Conservation (phyloP, 208 protist species). For the Willaertia magna region DNA sequence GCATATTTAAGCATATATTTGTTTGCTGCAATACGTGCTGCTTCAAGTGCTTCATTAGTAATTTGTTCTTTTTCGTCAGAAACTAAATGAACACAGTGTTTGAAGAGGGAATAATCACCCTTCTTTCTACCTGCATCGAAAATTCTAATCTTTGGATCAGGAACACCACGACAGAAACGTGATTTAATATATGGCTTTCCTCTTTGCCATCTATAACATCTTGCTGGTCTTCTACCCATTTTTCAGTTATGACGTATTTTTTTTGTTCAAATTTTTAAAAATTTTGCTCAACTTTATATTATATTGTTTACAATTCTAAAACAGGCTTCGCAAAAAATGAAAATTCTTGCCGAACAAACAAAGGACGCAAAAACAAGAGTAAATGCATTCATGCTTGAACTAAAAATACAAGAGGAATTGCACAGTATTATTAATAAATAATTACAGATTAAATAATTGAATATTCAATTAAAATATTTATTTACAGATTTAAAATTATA, state of each 20-base stretch:
- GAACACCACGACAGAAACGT: slow-evolving; percentile 96
- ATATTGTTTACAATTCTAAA: not conserved
- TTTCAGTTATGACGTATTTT: not conserved
- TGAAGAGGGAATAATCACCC: slow-evolving; percentile 88
- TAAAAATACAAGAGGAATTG: not conserved
- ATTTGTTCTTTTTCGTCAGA: slow-evolving; percentile 97
- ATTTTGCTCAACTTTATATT: not conserved
- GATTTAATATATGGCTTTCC: slow-evolving; percentile 64
- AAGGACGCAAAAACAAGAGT: not conserved
- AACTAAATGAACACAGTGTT: slow-evolving; percentile 88
- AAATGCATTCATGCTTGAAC: not conserved
- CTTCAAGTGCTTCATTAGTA: slow-evolving; percentile 94
- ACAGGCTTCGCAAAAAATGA: no score
- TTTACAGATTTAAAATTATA: not conserved
- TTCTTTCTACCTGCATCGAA: slow-evolving; percentile 95
- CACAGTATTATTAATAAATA: not conserved
- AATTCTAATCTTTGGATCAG: slow-evolving; percentile 91
- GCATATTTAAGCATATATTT: slow-evolving; percentile 95
- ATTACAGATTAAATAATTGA: not conserved
- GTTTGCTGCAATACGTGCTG: slow-evolving; percentile 96
- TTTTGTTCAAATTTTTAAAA: not conserved
- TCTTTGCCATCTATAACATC: slow-evolving; percentile 45
- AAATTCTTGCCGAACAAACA: no score
- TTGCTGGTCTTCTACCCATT: slow-evolving; percentile 10
- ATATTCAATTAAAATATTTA: not conserved